Percentiles rank a stretch among this genome's conserved stretches.
Conservation (phyloP, 768 basidiomycete genomes). For the Tubosaeta sp. region DNA sequence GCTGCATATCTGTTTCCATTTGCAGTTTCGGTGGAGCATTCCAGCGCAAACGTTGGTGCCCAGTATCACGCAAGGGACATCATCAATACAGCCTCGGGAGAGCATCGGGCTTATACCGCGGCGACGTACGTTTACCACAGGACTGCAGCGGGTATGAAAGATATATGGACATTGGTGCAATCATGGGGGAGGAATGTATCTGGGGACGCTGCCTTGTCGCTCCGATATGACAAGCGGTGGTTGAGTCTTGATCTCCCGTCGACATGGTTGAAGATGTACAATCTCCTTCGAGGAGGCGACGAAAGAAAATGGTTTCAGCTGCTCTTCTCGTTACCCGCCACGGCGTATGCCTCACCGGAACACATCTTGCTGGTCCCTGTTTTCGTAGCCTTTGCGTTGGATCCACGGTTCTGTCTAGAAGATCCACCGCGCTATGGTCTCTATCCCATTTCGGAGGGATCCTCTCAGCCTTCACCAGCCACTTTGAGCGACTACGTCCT, state of each 20-base stretch:
- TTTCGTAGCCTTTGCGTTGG: conserved; percentile 28
- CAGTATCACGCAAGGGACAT: conserved; percentile 3
- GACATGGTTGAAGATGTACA: conserved; percentile 25
- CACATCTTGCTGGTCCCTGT: conserved; percentile 18
- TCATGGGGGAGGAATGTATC: conserved; percentile 1
- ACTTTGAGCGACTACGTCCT: background rate
- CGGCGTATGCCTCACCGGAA: conserved; percentile 21
- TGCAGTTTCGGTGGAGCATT: background rate
- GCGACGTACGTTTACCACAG: conserved; percentile 6
- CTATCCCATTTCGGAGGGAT: conserved; percentile 4
- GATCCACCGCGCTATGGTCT: conserved; percentile 11
- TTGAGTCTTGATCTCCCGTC: conserved; percentile 14
- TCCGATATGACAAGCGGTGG: conserved; percentile 24
- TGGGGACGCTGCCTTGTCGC: background rate
- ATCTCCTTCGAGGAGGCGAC: conserved; percentile 14
- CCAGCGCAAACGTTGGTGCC: background rate
- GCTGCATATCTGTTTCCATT: background rate
- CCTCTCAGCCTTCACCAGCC: background rate
- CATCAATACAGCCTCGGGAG: background rate
- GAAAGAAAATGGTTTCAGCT: conserved; percentile 16
- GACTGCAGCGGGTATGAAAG: background rate
- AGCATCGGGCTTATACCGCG: conserved; percentile 8
- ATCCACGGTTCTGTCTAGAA: conserved; percentile 6
- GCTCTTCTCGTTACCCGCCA: conserved; percentile 28
- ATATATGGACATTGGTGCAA: conserved; percentile 4